A percentile compares a stretch with the other conserved stretches of the same genome.
These are phyloP conservation scores for Cadophora gregata DNA, from an alignment of 2,329 filamentous ascomycete species.

Conservation along the genomic window DNA sequence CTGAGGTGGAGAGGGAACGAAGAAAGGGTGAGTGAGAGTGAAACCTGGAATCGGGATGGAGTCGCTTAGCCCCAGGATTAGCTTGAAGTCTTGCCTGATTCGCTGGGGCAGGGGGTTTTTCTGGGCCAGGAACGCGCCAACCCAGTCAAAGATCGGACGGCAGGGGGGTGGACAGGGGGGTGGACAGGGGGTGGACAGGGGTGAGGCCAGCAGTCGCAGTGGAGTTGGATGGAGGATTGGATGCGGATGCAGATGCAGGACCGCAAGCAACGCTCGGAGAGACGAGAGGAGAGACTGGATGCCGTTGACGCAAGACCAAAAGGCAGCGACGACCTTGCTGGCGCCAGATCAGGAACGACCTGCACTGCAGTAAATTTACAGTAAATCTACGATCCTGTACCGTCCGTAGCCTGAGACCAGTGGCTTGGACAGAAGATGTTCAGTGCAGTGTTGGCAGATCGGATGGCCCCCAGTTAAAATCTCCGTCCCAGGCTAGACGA, in stretches of 20 bases:
- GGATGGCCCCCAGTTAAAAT: conserved; percentile 14
- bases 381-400: not conserved
- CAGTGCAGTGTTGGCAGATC: conserved; percentile 6
- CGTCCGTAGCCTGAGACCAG: not conserved
- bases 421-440: not conserved
- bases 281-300: not conserved
- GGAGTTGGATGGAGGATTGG: not conserved
- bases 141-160: conserved; percentile 6
- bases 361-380: not conserved
- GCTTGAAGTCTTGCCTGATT: not conserved
- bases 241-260: not conserved
- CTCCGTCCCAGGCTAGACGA: conserved; percentile 8
- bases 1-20: conserved; percentile 2
- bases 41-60: conserved; percentile 16
- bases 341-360: not conserved
- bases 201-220: not conserved
- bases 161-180: not conserved
- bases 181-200: not conserved
- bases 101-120: not conserved
- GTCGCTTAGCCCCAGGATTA: not conserved
- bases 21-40: conserved; percentile 9
- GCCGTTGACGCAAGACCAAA: not conserved
- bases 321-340: conserved; percentile 7
- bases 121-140: conserved; percentile 9
- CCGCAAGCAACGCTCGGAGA: not conserved